Conservation (phyloP, 345 rosid species). For the Melaleuca quinquenervia region DNA sequence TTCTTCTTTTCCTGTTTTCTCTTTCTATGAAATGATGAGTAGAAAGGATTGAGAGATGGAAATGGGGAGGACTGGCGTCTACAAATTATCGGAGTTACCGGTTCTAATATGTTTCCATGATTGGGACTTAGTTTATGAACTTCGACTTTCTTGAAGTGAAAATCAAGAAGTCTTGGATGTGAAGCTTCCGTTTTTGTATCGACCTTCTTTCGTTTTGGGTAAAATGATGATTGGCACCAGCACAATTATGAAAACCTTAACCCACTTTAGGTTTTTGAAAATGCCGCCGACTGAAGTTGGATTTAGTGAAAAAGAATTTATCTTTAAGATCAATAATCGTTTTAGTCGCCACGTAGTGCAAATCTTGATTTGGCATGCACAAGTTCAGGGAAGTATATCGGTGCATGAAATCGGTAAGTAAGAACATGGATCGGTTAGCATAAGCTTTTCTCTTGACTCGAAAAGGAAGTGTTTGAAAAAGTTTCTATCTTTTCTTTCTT, state of each 20-base stretch:
- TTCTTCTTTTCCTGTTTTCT: neutral
- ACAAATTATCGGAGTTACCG: neutral
- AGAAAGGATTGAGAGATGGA: neutral
- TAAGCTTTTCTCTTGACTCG: neutral
- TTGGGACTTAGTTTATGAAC: neutral
- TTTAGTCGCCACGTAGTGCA: neutral
- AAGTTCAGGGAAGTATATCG: neutral
- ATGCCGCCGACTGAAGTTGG: neutral
- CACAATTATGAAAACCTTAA: neutral
- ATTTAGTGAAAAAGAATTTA: neutral
- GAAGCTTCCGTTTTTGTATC: neutral
- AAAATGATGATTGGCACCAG: neutral
- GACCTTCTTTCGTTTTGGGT: neutral
- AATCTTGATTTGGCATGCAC: neutral
- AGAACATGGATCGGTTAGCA: neutral
- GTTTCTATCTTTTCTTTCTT: neutral
- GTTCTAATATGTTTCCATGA: neutral
- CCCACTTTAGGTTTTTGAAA: neutral
- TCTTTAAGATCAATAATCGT: neutral
- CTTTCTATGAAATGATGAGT: neutral
- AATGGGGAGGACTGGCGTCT: neutral
- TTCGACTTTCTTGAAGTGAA: neutral
- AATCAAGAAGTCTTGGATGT: neutral
- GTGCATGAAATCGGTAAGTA: neutral
- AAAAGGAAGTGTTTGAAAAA: neutral